phyloP scores from a whole-genome alignment of 164 flowering plant species.

The Kalanchoe fedtschenkoi region DNA sequence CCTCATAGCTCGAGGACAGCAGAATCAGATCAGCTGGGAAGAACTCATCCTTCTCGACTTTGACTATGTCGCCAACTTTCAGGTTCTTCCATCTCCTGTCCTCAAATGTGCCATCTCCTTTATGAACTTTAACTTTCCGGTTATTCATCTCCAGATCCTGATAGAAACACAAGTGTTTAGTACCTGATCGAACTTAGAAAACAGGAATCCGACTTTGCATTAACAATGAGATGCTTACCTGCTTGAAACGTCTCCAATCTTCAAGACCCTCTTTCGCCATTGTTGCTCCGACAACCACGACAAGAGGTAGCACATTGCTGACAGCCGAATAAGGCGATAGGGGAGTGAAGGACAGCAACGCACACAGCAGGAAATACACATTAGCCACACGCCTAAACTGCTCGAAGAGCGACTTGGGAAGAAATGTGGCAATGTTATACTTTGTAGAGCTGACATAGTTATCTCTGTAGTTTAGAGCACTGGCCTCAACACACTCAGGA shows the following conservation, averaged over 20 bases:
- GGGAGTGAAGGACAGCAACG: conserved; percentile 50
- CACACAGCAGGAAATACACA: conserved; percentile 52
- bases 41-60: conserved; percentile 69
- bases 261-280: conserved; percentile 69
- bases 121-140: conserved; percentile 47
- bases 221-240: conserved; percentile 32
- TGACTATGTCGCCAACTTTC: conserved; percentile 64
- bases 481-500: conserved; percentile 39
- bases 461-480: conserved; percentile 22
- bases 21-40: conserved; percentile 79
- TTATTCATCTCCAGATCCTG: conserved; percentile 71
- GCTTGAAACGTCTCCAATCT: conserved; percentile 61
- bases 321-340: conserved; percentile 53
- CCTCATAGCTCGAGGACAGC: conserved; percentile 69
- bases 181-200: not conserved
- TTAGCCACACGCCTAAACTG: conserved; percentile 82
- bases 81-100: conserved; percentile 48
- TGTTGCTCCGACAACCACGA: conserved; percentile 54
- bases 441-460: conserved; percentile 72
- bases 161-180: not conserved
- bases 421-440: conserved; percentile 51
- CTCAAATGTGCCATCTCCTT: conserved; percentile 45
- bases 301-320: conserved; percentile 54
- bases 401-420: conserved; percentile 74
- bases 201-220: not conserved